Base-by-base conservation (phyloP, 208 protist species). In the Porcisia deanei region DNA sequence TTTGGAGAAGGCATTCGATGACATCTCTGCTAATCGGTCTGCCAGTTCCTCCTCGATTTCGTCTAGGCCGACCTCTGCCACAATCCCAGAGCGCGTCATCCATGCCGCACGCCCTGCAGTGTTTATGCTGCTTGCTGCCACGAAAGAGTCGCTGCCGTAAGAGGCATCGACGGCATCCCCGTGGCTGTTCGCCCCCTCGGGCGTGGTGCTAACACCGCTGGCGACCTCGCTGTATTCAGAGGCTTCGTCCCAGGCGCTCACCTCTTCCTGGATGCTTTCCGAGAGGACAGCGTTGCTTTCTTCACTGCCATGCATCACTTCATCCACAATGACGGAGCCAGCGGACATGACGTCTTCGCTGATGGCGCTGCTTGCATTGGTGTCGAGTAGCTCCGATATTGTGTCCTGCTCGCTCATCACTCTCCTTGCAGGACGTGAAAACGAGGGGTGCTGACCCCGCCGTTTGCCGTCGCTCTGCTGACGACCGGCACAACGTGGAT, bases 281-380 rank as follows among this genome's bases (percentile, higher is more conserved):
- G 65, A 57, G 25, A 81, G 71, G 41, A 78, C 71, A 1, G 30
- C 52, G 0, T 53, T 77, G 20, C 57, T 73, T 20, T 75, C 76
- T 45, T 81, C 77, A 34, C 68, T 67, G 30, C 63, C 67, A 63
- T 54, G 79, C 47, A 89, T 86, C n/a, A 85, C 84, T 39, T 92
- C 90, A 18, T 82, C 79, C 2, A 90, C 57, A 6, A 25, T 60
- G 7, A 49, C 49, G 9, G 55, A 64, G 30, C 63, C 63, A 6
- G 69, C 76, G 12, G 82, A 80, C 18, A 52, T 45, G 30, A 73
- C 43, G 41, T 74, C 78, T 16, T 81, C 76, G 25, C 68, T 59
- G 30, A 34, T 10, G 52, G 14, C 45, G 53, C 68, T 59, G 18
- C 54, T 57, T 45, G 39, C 39, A 16, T 22, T n/a, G 12, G 66